Base-by-base conservation (phyloP, 108 stramenopile species). In the Cyclotella choctawhatcheeana region DNA sequence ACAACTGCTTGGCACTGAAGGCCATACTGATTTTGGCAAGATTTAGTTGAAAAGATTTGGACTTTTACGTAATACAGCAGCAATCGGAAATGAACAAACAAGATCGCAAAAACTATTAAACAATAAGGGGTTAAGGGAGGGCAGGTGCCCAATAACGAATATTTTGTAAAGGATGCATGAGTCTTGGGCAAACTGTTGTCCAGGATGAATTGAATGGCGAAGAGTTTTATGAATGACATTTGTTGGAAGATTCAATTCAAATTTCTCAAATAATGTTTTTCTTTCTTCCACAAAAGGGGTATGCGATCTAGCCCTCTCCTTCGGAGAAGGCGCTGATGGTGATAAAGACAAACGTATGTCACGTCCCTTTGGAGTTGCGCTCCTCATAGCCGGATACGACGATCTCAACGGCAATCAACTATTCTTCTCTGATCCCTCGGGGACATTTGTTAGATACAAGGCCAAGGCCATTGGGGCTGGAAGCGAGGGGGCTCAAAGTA, bases 401-500 rank as follows among this genome's bases (percentile, higher is more conserved):
- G 88, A 90, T 33, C 79, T 97, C 64, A 63, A 86, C 30, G 99
- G 99, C 13, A 90, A 97, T 34, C 98, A 98, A 76, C 90, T 99
- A 40, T 99, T 93, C 87, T 98, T 97, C 85, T 92, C 93, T 52
- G 99, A 99, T 77, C 99, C 99, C 4, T 86, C 86, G 27, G 99
- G 99, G 20, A 99, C 97, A 44, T 99, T 97, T 84, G 93, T 97
- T 29, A 84, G 92, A 77, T 99, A 97, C 89, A 98, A 99, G 87
- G 98, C 98, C 68, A 98, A 99, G 88, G 99, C 99, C 30, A 99
- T 99, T 66, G 99, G 99, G 7, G 95, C 97, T 1, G 99, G 99
- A 0, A 79, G 85, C 60, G 97, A 99, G 83, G 98, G 98, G 1
- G 99, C 99, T 21, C 97, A 98, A 76, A 88, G 84, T 65, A 96